Evolutionary conservation across 2,329 filamentous ascomycete genomes (phyloP), one percentile per base, ranked within the genome.

Genomic region (Catunica adiposa): DNA sequence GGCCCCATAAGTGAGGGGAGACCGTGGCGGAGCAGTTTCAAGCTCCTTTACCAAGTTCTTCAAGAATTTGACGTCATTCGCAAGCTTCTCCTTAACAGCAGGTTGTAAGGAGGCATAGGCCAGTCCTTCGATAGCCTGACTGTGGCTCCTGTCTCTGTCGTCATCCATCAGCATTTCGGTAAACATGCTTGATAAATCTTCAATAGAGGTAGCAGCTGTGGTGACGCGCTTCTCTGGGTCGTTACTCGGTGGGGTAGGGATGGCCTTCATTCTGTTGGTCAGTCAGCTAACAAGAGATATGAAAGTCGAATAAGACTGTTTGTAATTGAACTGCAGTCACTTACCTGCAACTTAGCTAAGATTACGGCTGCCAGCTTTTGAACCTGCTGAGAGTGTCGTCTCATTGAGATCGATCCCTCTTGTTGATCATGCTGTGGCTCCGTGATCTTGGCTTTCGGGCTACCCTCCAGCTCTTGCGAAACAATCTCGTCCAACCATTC

Each of bases 51-150:
- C 76, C 3, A 97, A 73, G 54, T 75, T 78, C 61, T 79, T 78
- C 29, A 97, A 69, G 51, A 97, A 81, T 6, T 71, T 67, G 3
- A 72, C 66, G 64, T 96, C 84, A 51, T 75, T 75, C 11, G 81
- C 79, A 8, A 97, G 74, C 51, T 82, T 78, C 66, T 97, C 87
- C 66, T 94, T 95, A 57, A 96, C 80, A 58, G 79, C 81, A 4
- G 90, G 80, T 63, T 88, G 87, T 38, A 97, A 76, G 8, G 90
- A 94, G 3, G 89, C 83, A 66, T 95, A 97, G 14, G 90, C 92
- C 59, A 98, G 73, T 4, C 90, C 92, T 69, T 98, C 92, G 55
- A 97, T 80, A 1, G 86, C 83, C 64, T 85, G 81, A 55, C 73
- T 70, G 26, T 58, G 57, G 20, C 57, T 58, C 37, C 50, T 46